Base-by-base conservation (phyloP, 225 moss, liverwort and hornwort species). In the Thuidium tamariscinum region DNA sequence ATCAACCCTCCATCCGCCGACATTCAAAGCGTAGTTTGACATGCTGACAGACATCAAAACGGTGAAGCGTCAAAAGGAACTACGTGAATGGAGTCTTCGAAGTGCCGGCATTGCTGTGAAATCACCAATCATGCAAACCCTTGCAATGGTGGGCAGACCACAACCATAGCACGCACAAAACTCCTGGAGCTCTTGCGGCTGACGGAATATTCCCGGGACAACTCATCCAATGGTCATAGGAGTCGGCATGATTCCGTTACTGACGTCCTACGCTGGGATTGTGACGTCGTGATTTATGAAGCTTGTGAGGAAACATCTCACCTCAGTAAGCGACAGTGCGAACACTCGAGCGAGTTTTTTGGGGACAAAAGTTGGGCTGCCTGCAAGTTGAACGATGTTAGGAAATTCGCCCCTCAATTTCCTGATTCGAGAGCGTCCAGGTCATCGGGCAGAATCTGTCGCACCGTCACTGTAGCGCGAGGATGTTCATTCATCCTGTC, bases 401-500 rank as follows among this genome's bases (percentile, higher is more conserved):
- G 85, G 90, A 90, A 90, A 82, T 85, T 90, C 72, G 82, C 51
- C 57, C 85, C 79, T 60, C 85, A 90, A 59, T 85, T 90, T 90
- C 90, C 85, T 56, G 25, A 82, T 59, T 74, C 42, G 46, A 46
- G 77, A 52, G 63, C 18, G 85, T 68, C 81, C 84, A 81, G 81
- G 69, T 81, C 90, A 87, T 48, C 37, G 8, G 56, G 74, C 41
- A 73, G 86, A 86, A 83, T 86, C 73, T 74, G 39, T 57, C 20
- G 21, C 59, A 21, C 48, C n/a, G 13, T 64, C 10, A 68, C 74
- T 87, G 67, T 89, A 75, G 89, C 67, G 17, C 79, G 77, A 71
- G 57, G 86, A 55, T 89, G 22, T 60, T 13, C 56, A 30, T 46
- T 10, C 13, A 59, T 89, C 60, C 81, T 66, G 66, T 71, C 78